A percentile compares a stretch with the other conserved stretches of the same genome.
These are phyloP conservation scores for Fraxinus xanthoxyloides DNA, from an alignment of 305 asterid species.

Conservation along the genomic window DNA sequence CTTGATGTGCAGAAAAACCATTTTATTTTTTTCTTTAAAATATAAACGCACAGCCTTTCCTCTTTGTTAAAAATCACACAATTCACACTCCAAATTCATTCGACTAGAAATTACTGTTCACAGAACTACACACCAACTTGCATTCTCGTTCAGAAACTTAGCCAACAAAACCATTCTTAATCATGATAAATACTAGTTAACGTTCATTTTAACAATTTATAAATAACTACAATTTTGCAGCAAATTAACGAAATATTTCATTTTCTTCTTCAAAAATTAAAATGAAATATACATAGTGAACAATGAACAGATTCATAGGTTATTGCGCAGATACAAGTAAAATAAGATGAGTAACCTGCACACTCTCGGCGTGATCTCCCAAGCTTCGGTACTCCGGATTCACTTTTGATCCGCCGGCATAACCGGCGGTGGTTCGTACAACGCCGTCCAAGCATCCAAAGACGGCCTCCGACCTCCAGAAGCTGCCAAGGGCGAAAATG, in stretches of 20 bases:
- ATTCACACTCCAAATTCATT: neutral
- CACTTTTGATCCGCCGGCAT: constrained; percentile 74
- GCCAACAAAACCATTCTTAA: neutral
- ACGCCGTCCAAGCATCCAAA: constrained; percentile 92
- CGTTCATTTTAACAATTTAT: neutral
- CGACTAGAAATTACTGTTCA: neutral
- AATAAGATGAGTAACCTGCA: constrained; percentile 48
- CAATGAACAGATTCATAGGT: neutral
- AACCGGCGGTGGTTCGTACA: constrained; percentile 71
- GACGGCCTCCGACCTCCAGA: constrained; percentile 96
- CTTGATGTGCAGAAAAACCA: neutral
- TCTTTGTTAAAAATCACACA: neutral
- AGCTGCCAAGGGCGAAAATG: constrained; percentile 88
- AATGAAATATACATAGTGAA: neutral
- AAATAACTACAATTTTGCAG: neutral
- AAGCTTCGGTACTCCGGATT: constrained; percentile 85
- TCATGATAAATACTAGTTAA: neutral
- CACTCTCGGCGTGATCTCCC: constrained; percentile 88
- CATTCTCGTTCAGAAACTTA: neutral
- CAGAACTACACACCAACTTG: neutral
- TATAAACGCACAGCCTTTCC: neutral
- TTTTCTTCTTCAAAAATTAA: neutral
- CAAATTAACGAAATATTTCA: neutral
- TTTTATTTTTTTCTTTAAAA: neutral
- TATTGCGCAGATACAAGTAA: neutral